Base-by-base conservation (phyloP, 1,139 yeast genomes). In the Ogataea hybrid region DNA sequence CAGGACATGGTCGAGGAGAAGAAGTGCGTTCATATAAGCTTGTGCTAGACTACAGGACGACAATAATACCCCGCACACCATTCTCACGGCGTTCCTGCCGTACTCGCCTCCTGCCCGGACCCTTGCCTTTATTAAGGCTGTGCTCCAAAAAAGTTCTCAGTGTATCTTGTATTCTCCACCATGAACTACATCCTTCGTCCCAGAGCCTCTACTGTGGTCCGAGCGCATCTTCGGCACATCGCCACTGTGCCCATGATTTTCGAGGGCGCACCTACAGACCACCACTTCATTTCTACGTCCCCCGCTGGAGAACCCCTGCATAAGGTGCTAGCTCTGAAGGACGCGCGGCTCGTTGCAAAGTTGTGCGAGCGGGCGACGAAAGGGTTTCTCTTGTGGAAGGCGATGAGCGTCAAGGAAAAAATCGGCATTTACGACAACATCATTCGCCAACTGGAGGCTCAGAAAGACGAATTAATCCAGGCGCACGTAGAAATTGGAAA, bases 401-500 rank as follows among this genome's bases (percentile, higher is more conserved):
- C 5, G 10, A 8, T 40, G 3, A 17, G 50, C 12, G 34, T 29
- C 6, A 27, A 22, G 8, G 46, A 38, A 11, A 52, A 46, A 15
- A 30, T 37, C 2, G 49, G 46, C n/a, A 43, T 62, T 5, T 51
- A 58, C 27, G 46, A 48, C 12, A 33, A 38, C 6, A 52, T 59
- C 3, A 50, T 54, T 2, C 25, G 39, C 2, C 41, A 50, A 5
- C 39, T 63, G 16, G 20, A 28, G 10, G 32, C 42, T 5, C 15
- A 41, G 2, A 50, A 51, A 35, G 48, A 52, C 2, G 50, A 54
- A 12, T 21, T 60, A 5, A 42, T 49, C 3, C 39, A 49, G 8
- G 61, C 67, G 12, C 71, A 67, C 38, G 15, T 41, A 15, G 68
- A 68, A 31, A 64, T 65, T 8, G 77, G 77, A 1, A 52, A 66